These are phyloP conservation scores for Dactylis glomerata DNA, from an alignment of 176 grass and related monocot genomes.

Conservation along the genomic window DNA sequence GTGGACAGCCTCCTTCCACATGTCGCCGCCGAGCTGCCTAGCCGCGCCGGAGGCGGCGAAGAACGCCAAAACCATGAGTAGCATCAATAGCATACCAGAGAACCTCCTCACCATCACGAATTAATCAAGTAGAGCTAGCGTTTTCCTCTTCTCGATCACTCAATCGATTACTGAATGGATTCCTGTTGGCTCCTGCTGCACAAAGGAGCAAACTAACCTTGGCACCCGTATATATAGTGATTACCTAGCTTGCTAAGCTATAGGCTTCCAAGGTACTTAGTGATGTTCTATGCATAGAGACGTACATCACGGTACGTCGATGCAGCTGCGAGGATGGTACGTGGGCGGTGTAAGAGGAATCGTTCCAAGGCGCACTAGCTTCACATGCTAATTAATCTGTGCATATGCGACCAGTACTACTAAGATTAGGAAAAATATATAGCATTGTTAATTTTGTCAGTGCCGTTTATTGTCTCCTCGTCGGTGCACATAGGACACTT, in stretches of 20 bases:
- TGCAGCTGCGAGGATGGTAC: constrained; percentile 10
- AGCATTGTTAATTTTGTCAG: background rate
- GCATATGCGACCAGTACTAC: background rate
- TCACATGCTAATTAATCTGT: constrained; percentile 17
- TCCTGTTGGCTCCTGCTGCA: background rate
- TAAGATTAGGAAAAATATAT: no score
- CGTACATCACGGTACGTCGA: background rate
- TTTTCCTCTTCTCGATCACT: background rate
- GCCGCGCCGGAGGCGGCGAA: background rate
- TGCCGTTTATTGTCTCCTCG: background rate
- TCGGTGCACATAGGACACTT: background rate
- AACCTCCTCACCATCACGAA: background rate
- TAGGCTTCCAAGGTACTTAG: background rate
- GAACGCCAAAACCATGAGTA: constrained; percentile 9
- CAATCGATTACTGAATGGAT: background rate
- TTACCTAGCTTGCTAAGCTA: no score
- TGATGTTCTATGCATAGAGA: background rate
- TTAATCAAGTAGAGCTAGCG: background rate
- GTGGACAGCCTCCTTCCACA: background rate
- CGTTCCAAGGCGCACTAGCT: background rate
- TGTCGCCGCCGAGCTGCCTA: background rate
- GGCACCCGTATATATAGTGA: background rate
- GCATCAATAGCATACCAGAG: background rate
- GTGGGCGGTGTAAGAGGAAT: background rate
- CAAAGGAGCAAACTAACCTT: background rate